Base-by-base conservation (phyloP, 2,329 filamentous ascomycete genomes). In the Biscogniauxia sp. region DNA sequence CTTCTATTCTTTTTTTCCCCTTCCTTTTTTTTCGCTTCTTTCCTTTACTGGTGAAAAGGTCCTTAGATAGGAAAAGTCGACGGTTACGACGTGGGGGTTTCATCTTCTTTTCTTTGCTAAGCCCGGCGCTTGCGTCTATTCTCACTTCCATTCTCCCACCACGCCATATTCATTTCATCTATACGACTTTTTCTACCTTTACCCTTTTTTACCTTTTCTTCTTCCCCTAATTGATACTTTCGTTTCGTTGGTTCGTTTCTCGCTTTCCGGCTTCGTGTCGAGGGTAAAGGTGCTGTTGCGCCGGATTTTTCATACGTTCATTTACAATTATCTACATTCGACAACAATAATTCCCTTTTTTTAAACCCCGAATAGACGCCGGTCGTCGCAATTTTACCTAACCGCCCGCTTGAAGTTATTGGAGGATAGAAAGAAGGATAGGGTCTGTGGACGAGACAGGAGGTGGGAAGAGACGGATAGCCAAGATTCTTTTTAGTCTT, bases 41-140 rank as follows among this genome's bases (percentile, higher is more conserved):
- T 62, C 11, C 28, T 32, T 32, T 32, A 32, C 28, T 32, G 11
- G 28, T 32, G 28, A 32, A 60, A 59, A 64, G 59, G 32, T 57
- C 59, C 55, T 66, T 60, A 61, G 55, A 52, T 20, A 45, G 37
- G 37, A 45, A 15, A 45, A 45, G 37, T 17, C 37, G 37, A 55
- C 23, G 17, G 17, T 17, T 32, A 55, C 28, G 20, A 26, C 37
- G 26, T 20, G 52, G 37, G 54, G 26, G 58, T 61, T 54, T 64
- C 64, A 58, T 54, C 45, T 57, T 51, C 55, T 32, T 28, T 57
- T 53, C 53, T 55, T 59, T 54, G 41, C 53, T 54, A 54, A 63
- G 65, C 61, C 67, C 57, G 66, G 71, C 67, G 69, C 69, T 72
- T 71, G 63, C 63, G 60, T 68, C 60, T 66, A 64, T 60, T 63